Base-by-base conservation (phyloP, 2,329 filamentous ascomycete species). In the Purpureocillium lavendulum region DNA sequence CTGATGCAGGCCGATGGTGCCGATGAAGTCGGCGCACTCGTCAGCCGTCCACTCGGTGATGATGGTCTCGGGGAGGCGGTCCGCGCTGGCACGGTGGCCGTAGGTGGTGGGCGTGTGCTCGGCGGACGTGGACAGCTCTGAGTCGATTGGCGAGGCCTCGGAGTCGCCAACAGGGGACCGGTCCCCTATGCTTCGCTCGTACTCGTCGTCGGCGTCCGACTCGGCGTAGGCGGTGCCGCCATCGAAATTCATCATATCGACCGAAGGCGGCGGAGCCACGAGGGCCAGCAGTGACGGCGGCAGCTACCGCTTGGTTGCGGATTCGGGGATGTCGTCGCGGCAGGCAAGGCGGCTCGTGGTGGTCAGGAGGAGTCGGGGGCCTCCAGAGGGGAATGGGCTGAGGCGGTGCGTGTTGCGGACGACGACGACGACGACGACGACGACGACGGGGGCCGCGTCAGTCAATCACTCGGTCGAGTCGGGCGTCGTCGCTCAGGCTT, bases 1-100 rank as follows among this genome's bases (percentile, higher is more conserved):
- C 59, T 94, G 86, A 49, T 78, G 72, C 52, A 95, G 66, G 28
- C 87, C 87, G 53, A 95, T 75, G 45, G 79, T 80, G 40, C 79
- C 75, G 50, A 96, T 77, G 57, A 94, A 97, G 54, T 94, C 87
- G 49, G 87, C 87, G 63, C 86, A 89, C 64, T 97, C 87, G 43
- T 94, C 87, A 13, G 80, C 82, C 2, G 81, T 82, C 85, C 85
- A 92, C 52, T 87, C 81, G 26, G 80, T 80, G 50, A 90, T 84
- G 55, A 84, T 77, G 35, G 82, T 84, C 54, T 84, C 81, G 49
- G 84, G 84, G 48, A 85, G 69, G 39, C 75, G 69, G 59, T 84
- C 80, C 55, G 72, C 74, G 53, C 74, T 77, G 57, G 65, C 71
- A 43, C 74, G 77, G 53, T 83, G 80, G 48, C 77, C 80, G 52